Conservation (phyloP, 139 green algal species). For the Chlamydomonas schloesseri region DNA sequence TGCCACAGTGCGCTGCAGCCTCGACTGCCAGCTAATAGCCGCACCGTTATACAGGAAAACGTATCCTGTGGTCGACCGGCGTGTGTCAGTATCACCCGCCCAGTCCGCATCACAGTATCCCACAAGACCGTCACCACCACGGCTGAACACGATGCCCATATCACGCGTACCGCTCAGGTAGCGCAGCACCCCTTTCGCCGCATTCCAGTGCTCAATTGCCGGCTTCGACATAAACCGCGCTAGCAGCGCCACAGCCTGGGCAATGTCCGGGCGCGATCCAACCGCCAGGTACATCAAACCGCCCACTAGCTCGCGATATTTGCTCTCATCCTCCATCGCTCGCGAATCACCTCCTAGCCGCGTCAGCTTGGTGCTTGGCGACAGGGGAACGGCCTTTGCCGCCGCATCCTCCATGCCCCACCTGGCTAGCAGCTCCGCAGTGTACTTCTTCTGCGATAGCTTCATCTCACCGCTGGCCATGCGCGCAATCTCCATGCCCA, state of each 20-base stretch:
- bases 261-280: background rate
- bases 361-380: background rate
- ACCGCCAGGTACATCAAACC: conserved; percentile 3
- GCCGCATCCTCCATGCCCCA: background rate
- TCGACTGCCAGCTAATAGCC: conserved; percentile 60
- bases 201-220: background rate
- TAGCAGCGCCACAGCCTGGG: background rate
- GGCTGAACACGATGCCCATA: background rate
- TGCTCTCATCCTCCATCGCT: background rate
- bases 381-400: background rate
- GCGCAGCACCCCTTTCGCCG: background rate
- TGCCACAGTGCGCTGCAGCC: conserved; percentile 65
- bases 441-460: background rate
- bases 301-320: conserved; percentile 1
- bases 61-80: background rate
- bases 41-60: conserved; percentile 21
- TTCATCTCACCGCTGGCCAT: background rate
- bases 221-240: background rate
- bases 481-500: conserved; percentile 15
- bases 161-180: background rate
- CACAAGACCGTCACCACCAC: background rate
- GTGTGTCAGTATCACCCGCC: background rate
- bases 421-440: background rate
- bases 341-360: no score
- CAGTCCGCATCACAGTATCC: conserved; percentile 26